Conservation (phyloP, 2,329 filamentous ascomycete species). For the Penicillium oxalicum region DNA sequence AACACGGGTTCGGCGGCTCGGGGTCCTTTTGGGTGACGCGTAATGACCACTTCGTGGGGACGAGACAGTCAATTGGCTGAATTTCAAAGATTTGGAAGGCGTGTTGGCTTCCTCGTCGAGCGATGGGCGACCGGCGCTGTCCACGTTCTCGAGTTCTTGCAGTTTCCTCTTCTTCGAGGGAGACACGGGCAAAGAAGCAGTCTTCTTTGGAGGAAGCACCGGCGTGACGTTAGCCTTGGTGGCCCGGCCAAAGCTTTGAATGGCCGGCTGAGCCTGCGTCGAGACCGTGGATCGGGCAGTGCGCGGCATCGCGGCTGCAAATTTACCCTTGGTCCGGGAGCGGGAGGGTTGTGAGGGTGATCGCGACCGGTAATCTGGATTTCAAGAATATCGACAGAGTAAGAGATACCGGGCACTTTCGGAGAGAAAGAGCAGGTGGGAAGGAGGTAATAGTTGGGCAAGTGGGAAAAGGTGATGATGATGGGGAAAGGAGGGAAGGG, state of each 20-base stretch:
- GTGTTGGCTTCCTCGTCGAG: conserved; percentile 20
- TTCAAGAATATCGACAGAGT: conserved; percentile 13
- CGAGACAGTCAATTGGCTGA: conserved; percentile 28
- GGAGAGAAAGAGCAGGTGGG: conserved; percentile 1
- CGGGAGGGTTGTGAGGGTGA: conserved; percentile 3
- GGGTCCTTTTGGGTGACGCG: conserved; percentile 20
- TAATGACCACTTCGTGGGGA: conserved; percentile 29
- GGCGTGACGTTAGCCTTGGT: conserved; percentile 36
- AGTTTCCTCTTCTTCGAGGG: conserved; percentile 40
- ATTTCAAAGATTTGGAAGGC: conserved; percentile 31
- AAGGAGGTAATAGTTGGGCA: conserved; percentile 3
- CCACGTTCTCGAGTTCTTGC: conserved; percentile 30
- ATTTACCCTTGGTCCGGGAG: conserved; percentile 11
- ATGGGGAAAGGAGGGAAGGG: conserved; percentile 1
- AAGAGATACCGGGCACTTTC: conserved; percentile 17
- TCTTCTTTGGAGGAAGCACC: conserved; percentile 30
- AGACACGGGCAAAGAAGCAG: conserved; percentile 24
- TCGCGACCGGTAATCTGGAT: background rate
- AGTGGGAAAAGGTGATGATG: background rate
- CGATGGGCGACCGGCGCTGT: conserved; percentile 16
- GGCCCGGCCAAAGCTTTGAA: conserved; percentile 41
- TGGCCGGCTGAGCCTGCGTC: conserved; percentile 34
- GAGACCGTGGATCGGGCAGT: conserved; percentile 26
- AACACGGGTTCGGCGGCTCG: conserved; percentile 48
- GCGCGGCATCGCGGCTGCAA: conserved; percentile 28